These are phyloP conservation scores for Aspergillus pseudoviridinutans DNA, from an alignment of 2,329 filamentous ascomycete genomes.

Conservation along the genomic window DNA sequence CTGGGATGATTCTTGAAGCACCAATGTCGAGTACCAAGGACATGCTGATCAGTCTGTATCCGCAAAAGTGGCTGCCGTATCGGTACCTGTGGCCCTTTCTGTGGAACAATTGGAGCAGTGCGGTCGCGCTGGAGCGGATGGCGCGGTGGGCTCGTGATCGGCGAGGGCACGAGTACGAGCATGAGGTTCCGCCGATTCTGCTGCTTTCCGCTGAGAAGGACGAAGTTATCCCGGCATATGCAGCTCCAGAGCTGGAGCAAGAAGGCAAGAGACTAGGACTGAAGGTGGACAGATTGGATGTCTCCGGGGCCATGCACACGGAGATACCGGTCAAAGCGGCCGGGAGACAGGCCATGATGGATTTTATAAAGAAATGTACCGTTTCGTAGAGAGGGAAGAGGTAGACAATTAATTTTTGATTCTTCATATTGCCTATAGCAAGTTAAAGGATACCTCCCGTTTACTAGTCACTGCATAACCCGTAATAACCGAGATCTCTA, in stretches of 20 bases:
- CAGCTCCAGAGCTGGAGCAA: constrained; percentile 31
- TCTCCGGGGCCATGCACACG: constrained; percentile 48
- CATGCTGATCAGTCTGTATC: constrained; percentile 70
- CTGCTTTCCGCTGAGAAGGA: constrained; percentile 42
- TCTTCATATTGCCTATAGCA: neutral
- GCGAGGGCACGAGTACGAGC: neutral
- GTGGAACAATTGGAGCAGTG: constrained; percentile 55
- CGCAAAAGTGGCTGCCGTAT: constrained; percentile 76
- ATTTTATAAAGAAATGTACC: constrained; percentile 16
- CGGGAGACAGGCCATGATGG: constrained; percentile 39
- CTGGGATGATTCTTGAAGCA: constrained; percentile 65
- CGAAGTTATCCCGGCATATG: constrained; percentile 40
- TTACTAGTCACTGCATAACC: too few relatives aligned
- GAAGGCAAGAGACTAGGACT: constrained; percentile 34
- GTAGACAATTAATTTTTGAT: neutral
- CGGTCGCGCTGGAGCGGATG: constrained; percentile 38
- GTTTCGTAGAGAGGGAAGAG: neutral
- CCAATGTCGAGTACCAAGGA: constrained; percentile 67
- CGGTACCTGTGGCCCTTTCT: constrained; percentile 70
- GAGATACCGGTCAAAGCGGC: constrained; percentile 43
- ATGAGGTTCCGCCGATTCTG: constrained; percentile 28
- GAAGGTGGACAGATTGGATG: constrained; percentile 34
- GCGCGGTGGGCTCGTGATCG: constrained; percentile 15
- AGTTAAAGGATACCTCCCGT: too few relatives aligned
- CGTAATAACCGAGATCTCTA: too few relatives aligned